Base-by-base conservation (phyloP, 441 rosid genomes). In the Gossypium trilobum region DNA sequence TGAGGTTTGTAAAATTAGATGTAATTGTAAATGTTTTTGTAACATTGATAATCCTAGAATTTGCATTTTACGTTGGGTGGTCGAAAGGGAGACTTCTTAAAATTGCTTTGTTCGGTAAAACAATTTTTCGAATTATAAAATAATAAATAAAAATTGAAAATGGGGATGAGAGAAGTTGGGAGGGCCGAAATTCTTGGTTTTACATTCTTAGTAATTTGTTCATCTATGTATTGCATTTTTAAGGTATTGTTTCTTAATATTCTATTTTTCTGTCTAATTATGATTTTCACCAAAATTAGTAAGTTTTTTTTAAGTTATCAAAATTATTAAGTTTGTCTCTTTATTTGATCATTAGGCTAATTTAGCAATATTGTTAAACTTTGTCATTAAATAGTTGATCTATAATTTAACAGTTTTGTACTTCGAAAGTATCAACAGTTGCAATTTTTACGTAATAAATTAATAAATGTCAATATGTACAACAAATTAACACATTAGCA, bases 1-100 rank as follows among this genome's bases (percentile, higher is more conserved):
- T 5, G 11, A 14, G 65, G 19, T 60, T 31, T 60, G 65, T 60
- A 60, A 22, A 57, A n/a, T 60, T 60, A 22, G n/a, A 55, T 55
- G 23, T 19, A 55, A 55, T 23, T 55, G 60, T 55, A 55, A 55
- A 55, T 55, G 6, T 27, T 58, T n/a, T 25, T 13, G 63, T 58
- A 58, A 58, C 36, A 58, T 22, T 56, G 9, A 56, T 11, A 10
- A 11, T 25, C 17, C 65, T 27, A 29, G 20, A 60, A 60, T 29
- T 60, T 60, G 44, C 44, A 60, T 60, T 60, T 59, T 14, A 60
- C 44, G 65, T 14, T 60, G 65, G 44, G 42, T 59, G 14, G 65
- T 59, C 8, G 14, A 54, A 8, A 54, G 27, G 1, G 31, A 23
- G 39, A 23, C 29, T 23, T 58, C 25, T 56, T 55, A 1, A 16